Evolutionary conservation across 2,329 filamentous ascomycete genomes (phyloP).

Genomic region (Colletotrichum musae): DNA sequence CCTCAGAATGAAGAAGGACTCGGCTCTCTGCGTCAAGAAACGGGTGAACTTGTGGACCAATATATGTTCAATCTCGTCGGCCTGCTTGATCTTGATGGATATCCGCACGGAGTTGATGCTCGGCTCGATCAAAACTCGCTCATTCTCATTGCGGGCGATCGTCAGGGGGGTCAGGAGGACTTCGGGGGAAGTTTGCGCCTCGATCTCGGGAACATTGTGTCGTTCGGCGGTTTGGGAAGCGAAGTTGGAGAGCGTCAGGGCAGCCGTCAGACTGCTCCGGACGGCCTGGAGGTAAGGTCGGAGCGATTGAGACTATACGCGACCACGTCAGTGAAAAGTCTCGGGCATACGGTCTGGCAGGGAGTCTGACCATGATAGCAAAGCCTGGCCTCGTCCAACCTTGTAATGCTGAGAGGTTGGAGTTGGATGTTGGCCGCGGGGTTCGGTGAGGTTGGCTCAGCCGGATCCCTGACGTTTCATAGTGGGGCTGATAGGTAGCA

Average conservation of each 20-base stretch:
- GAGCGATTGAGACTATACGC: constrained; percentile 88
- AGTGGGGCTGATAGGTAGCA: constrained; percentile 47
- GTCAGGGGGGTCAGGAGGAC: constrained; percentile 92
- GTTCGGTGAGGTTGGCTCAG: constrained; percentile 45
- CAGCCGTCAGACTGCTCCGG: constrained; percentile 92
- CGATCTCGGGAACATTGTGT: constrained; percentile 98
- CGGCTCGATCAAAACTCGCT: constrained; percentile 95
- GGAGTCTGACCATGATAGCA: constrained; percentile 36
- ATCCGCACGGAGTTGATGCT: constrained; percentile 97
- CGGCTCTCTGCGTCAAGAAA: constrained; percentile 95
- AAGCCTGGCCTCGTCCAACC: constrained; percentile 38
- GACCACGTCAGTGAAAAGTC: constrained; percentile 43
- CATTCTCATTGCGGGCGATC: constrained; percentile 95
- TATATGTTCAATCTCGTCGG: constrained; percentile 98
- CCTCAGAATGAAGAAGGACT: constrained; percentile 96
- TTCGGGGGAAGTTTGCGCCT: constrained; percentile 93
- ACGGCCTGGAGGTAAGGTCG: constrained; percentile 97
- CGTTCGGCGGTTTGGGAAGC: constrained; percentile 96
- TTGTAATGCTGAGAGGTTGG: constrained; percentile 27
- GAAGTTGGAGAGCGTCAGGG: constrained; percentile 95
- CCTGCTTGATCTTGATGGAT: constrained; percentile 99
- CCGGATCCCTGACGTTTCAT: constrained; percentile 52
- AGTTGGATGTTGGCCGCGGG: constrained; percentile 40
- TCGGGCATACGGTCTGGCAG: background rate
- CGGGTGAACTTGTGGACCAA: constrained; percentile 98